Evolutionary conservation across 2,329 filamentous ascomycete genomes (phyloP), one percentile per base, ranked within the genome.

Genomic region (Aspergillus terreus): DNA sequence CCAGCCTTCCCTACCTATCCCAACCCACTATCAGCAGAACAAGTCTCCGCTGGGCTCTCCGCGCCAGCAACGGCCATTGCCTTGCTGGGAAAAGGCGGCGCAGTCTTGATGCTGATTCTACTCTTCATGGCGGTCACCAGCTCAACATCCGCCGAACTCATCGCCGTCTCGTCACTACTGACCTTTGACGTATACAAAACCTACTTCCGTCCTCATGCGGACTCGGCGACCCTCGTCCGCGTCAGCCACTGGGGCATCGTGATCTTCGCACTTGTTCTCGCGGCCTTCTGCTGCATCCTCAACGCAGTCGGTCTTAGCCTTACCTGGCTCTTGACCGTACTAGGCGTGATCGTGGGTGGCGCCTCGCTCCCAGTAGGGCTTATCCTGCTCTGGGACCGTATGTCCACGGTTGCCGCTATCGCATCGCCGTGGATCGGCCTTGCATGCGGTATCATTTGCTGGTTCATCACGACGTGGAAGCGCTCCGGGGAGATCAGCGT

Each of bases 1-100:
- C 71, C 76, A 0, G 63, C 69, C 0, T 82, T 80, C 44, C 79
- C 80, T 0, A 82, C 78, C 0, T 82, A 76, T 36, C 79, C 79
- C 35, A 64, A 63, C 7, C 51, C 62, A 0, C 55, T 63, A 1
- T 62, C 67, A 12, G 49, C 62, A 2, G 60, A 55, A 9, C 63
- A 65, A 51, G 64, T 68, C 11, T 56, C 64, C 4, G 63, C 68
- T 1, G 72, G 72, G 0, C 58, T 71, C 2, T 66, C 67, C 0
- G 67, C 69, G 25, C 67, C 68, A 40, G 65, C 64, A 6, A 62
- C 64, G 0, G 66, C 69, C 0, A 63, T 70, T 4, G 62, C 67
- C 1, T 57, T 76, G 5, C 60, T 74, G 1, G 70, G 69, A 0
- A 68, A 69, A 44, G 66, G 67, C 2, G 70, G 70, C 17, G 69